Percentiles rank a stretch among this genome's conserved stretches.
Evolutionary conservation across 352 stramenopile species (phyloP).

Genomic region (Phytophthora pseudosyringae): DNA sequence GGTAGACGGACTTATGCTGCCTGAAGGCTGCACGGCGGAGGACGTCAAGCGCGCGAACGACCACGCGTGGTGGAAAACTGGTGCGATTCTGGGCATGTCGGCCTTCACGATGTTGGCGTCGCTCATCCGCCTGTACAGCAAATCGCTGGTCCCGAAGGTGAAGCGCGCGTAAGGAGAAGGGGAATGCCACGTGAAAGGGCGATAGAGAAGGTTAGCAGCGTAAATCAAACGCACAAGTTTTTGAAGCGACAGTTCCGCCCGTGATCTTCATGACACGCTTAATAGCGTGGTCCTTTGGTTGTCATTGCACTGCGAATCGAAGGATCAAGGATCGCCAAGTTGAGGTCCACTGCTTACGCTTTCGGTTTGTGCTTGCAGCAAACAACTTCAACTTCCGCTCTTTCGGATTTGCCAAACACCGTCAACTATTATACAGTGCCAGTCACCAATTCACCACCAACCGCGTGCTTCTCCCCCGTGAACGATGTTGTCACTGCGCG

Average conservation of each 20-base stretch:
- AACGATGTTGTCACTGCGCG: slow-evolving; percentile 12
- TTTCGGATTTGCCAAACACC: slow-evolving; percentile 7
- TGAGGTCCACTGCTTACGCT: slow-evolving; percentile 20
- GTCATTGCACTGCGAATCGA: slow-evolving; percentile 8
- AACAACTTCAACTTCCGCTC: slow-evolving; percentile 23
- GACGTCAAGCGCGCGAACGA: slow-evolving; percentile 52
- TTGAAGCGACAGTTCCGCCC: not conserved
- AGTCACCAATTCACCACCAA: slow-evolving; percentile 18
- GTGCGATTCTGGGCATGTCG: slow-evolving; percentile 57
- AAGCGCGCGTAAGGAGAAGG: slow-evolving; percentile 55
- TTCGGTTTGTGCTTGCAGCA: slow-evolving; percentile 12
- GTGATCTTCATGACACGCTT: not conserved
- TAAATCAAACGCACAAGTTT: slow-evolving; percentile 5
- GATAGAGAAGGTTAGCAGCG: slow-evolving; percentile 10
- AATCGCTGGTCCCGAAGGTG: slow-evolving; percentile 63
- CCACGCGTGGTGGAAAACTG: slow-evolving; percentile 60
- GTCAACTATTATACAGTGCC: not conserved
- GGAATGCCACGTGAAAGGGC: not conserved
- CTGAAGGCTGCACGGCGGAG: slow-evolving; percentile 50
- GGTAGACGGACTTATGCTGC: slow-evolving; percentile 24
- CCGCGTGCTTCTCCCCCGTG: not conserved
- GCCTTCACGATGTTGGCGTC: slow-evolving; percentile 69
- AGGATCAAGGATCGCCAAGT: slow-evolving; percentile 11
- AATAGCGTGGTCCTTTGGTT: not conserved
- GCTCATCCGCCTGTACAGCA: slow-evolving; percentile 68